phyloP scores from a whole-genome alignment of 2,329 filamentous ascomycete genomes.

The Paecilomyces dactylethromorphus region DNA sequence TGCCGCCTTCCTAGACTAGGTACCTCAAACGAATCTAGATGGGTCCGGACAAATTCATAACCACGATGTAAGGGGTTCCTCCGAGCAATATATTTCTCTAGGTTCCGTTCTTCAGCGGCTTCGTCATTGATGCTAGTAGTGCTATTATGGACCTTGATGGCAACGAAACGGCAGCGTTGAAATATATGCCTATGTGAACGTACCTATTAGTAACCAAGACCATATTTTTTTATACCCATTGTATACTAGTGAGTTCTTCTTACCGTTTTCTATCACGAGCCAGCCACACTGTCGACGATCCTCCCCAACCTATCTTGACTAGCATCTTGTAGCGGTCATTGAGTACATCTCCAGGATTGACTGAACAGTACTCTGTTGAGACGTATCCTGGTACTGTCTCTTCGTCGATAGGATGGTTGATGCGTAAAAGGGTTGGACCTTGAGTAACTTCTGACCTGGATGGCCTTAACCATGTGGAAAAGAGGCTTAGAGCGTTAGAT shows the following conservation, averaged over 20 bases:
- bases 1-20: slow-evolving; percentile 15
- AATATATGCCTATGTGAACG: neutral
- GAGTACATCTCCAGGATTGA: neutral
- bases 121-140: neutral
- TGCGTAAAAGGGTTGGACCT: neutral
- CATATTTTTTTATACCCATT: neutral
- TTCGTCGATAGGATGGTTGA: slow-evolving; percentile 28
- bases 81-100: slow-evolving; percentile 21
- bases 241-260: neutral
- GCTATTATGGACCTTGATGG: neutral
- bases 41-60: slow-evolving; percentile 15
- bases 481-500: neutral
- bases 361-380: neutral
- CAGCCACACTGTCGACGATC: neutral
- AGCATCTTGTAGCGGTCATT: neutral
- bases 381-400: slow-evolving; percentile 18
- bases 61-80: slow-evolving; percentile 20
- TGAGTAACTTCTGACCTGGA: neutral
- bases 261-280: neutral
- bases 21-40: slow-evolving; percentile 19
- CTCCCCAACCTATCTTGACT: neutral
- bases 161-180: neutral
- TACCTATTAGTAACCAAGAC: neutral
- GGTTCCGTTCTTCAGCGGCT: slow-evolving; percentile 14
- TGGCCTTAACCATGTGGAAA: neutral